phyloP scores from a whole-genome alignment of 148 eudicot species.

The Camellia lanceoleosa region DNA sequence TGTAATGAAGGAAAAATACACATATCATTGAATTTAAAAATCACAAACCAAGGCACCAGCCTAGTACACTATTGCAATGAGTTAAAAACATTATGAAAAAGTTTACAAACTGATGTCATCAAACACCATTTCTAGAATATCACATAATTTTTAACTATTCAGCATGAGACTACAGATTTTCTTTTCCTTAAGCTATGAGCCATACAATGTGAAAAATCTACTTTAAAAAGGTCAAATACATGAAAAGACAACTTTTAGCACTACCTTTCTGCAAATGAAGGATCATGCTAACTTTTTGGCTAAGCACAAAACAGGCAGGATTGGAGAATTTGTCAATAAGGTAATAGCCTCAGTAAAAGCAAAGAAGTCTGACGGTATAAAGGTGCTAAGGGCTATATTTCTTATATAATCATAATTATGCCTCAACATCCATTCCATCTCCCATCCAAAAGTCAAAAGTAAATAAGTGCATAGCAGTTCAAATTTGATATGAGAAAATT shows the following conservation, averaged over 20 bases:
- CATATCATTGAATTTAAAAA: neutral
- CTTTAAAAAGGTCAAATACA: neutral
- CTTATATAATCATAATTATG: neutral
- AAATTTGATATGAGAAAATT: too few species aligned
- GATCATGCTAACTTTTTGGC: neutral
- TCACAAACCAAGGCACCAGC: neutral
- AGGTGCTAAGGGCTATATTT: neutral
- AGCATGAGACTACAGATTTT: neutral
- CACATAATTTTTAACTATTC: neutral
- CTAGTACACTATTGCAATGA: neutral
- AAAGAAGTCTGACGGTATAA: neutral
- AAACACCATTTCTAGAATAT: neutral
- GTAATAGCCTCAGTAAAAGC: neutral
- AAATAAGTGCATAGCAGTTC: neutral
- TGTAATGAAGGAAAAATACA: conserved; percentile 19
- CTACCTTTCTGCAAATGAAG: neutral
- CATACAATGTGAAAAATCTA: neutral
- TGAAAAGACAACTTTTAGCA: neutral
- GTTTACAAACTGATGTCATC: neutral
- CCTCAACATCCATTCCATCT: neutral
- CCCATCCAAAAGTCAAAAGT: neutral
- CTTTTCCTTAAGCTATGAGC: neutral
- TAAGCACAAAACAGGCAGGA: neutral
- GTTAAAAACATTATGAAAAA: neutral
- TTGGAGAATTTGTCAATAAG: neutral